These are phyloP conservation scores for Hevea brasiliensis DNA, from an alignment of 345 rosid species.

Conservation along the genomic window DNA sequence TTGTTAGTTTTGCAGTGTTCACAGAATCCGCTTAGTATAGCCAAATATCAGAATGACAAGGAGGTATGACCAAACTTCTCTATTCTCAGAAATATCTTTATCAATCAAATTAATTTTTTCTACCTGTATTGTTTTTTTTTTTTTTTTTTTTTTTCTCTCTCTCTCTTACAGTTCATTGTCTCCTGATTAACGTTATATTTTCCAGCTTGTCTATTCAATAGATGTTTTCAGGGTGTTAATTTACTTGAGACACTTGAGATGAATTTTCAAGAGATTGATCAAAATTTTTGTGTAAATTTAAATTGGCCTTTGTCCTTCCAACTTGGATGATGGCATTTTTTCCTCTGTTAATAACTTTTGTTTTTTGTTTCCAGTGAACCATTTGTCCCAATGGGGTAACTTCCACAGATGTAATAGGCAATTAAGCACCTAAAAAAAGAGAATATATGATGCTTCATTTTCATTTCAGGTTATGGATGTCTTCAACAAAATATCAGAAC, in stretches of 20 bases:
- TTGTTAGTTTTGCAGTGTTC: constrained; percentile 72
- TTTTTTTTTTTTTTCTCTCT: neutral
- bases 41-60: constrained; percentile 96
- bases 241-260: neutral
- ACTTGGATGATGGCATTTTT: neutral
- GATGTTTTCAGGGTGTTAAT: no score
- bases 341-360: neutral
- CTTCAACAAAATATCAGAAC: constrained; percentile 90
- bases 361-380: neutral
- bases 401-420: neutral
- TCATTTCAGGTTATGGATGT: constrained; percentile 85
- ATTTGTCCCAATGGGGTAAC: neutral
- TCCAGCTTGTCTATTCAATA: no score
- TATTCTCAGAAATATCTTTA: neutral
- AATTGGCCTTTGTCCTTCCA: neutral
- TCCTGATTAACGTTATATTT: neutral
- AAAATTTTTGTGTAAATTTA: neutral
- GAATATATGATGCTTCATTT: neutral
- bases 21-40: constrained; percentile 80
- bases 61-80: constrained; percentile 52
- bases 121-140: no score
- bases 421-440: neutral
- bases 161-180: no score
- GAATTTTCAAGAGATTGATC: neutral
- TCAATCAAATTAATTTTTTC: neutral